Percentiles rank a stretch among this genome's conserved stretches.
Conservation (phyloP, 257 asterid genomes). For the Verbascum thapsus region DNA sequence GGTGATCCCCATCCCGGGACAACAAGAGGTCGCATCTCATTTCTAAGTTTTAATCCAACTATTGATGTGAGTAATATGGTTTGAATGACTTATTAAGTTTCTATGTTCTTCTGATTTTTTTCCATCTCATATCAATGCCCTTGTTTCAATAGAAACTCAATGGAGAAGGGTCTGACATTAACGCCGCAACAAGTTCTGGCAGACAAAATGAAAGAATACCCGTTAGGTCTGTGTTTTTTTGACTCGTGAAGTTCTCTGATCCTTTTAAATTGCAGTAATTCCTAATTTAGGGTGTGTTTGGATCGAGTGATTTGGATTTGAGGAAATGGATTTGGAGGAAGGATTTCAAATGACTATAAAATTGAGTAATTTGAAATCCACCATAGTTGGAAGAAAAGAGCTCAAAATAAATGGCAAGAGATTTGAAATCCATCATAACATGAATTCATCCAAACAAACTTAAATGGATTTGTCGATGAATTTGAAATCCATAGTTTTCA, state of each 20-base stretch:
- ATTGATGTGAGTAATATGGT: constrained; percentile 79
- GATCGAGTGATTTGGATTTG: too few species aligned
- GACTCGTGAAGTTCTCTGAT: constrained; percentile 18
- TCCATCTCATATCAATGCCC: constrained; percentile 33
- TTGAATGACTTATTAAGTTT: constrained; percentile 29
- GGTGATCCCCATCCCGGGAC: constrained; percentile 90
- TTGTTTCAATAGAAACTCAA: constrained; percentile 70
- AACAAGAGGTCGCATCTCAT: constrained; percentile 86
- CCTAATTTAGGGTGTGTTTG: too few species aligned
- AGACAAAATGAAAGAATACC: constrained; percentile 43
- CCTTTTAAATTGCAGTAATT: constrained; percentile 10
- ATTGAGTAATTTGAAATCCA: too few species aligned
- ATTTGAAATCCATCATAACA: too few species aligned
- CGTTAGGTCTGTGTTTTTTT: constrained; percentile 47
- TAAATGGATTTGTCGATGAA: too few species aligned
- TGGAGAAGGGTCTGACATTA: constrained; percentile 46
- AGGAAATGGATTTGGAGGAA: too few species aligned
- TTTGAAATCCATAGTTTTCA: too few species aligned
- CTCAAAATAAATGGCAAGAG: too few species aligned
- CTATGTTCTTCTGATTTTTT: constrained; percentile 11
- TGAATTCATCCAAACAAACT: too few species aligned
- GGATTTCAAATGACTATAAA: too few species aligned
- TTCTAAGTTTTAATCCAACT: constrained; percentile 84
- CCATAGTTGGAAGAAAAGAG: too few species aligned
- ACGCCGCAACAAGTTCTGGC: constrained; percentile 54